These are phyloP conservation scores for Breynia disticha DNA, from an alignment of 441 rosid genomes.

Conservation along the genomic window DNA sequence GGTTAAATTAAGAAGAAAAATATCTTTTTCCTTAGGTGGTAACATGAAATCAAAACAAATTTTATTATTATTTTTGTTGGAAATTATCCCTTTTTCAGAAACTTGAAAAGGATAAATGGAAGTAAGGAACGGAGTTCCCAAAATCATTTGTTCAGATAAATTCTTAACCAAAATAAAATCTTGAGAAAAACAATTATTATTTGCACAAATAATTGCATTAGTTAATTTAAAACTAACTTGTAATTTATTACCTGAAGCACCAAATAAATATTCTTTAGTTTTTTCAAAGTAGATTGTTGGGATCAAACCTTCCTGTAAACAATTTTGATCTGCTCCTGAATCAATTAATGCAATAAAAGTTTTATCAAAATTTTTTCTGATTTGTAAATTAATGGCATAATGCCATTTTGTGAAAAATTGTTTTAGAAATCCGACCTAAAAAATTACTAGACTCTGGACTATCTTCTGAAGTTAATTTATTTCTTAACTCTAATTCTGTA, in stretches of 20 bases:
- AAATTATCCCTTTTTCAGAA: neutral
- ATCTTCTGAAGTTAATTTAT: no score
- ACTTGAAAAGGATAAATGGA: neutral
- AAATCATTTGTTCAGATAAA: neutral
- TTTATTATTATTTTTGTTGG: neutral
- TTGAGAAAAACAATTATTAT: no score
- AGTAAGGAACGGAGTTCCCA: neutral
- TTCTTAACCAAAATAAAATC: neutral
- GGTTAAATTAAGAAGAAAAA: no score
- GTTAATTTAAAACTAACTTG: neutral
- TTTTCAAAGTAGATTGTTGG: neutral
- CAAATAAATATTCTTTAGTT: neutral
- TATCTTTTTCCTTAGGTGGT: neutral
- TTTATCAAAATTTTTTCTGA: neutral
- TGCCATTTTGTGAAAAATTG: neutral
- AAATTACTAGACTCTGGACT: neutral
- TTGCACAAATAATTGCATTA: neutral
- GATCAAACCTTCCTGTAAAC: neutral
- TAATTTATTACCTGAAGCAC: neutral
- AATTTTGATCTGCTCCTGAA: neutral
- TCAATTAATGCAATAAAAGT: neutral
- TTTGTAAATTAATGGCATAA: no score
- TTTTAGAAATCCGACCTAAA: no score
- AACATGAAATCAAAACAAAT: neutral
- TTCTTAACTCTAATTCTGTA: neutral